Base-by-base conservation (phyloP, 331 rosid species). In the Phaseolus coccineus region DNA sequence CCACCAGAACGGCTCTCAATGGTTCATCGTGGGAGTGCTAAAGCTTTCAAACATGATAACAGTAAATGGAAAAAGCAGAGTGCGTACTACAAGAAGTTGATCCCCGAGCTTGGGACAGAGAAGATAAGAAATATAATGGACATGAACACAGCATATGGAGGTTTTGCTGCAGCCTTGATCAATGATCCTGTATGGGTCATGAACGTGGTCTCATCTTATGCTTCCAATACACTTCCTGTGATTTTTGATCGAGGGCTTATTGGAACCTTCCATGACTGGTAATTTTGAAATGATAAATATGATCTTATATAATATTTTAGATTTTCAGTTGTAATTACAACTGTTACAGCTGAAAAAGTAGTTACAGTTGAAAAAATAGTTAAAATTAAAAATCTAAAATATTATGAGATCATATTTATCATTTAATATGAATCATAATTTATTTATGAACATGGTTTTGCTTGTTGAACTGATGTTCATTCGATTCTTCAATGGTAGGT, bases 171-270 rank as follows among this genome's bases (percentile, higher is more conserved):
- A 0, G 85, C 97, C 47, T 42, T 85, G 69, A 86, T 90, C 37
- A 80, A 89, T 33, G 92, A 89, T 88, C 98, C 98, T 6, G 48
- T 93, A 75, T 96, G 99, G 99, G 94, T 91, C 76, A 96, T 96
- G 99, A 96, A 96, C 85, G 99, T 93, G 53, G 97, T 95, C 77
- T 95, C 99, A 19, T 90, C 99, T 76, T 89, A 96, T 70, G 90
- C 87, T 83, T 33, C 81, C 74, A 91, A 95, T 67, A 83, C 97
- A 40, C 93, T 95, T 11, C 74, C 97, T 28, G 94, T 93, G 73
- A 91, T 95, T 83, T 95, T 87, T 82, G 99, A 95, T 71, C 97
- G 99, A 19, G 99, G 99, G 70, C 98, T 95, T 40, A 85, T 95
- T 40, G 99, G 99, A 75, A 90, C 92, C 55, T 87, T 81, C 76